Evolutionary conservation across 192 early-diverging fungal species (phyloP).

Genomic region (Podila verticillata): DNA sequence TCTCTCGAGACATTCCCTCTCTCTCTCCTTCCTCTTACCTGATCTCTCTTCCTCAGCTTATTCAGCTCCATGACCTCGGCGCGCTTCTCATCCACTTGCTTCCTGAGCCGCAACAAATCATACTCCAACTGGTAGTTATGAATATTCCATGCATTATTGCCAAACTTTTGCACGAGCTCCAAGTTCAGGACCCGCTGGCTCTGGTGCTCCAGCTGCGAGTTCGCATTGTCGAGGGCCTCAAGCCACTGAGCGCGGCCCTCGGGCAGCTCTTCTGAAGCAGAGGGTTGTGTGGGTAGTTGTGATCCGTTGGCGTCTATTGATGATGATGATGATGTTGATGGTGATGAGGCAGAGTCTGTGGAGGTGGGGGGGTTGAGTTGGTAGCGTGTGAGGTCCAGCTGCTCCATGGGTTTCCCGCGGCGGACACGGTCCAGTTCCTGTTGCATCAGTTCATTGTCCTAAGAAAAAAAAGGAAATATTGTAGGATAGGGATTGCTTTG

Average conservation of each 20-base stretch:
- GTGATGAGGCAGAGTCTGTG: constrained; percentile 9
- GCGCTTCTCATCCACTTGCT: constrained; percentile 51
- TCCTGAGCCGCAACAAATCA: constrained; percentile 49
- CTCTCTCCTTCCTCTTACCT: constrained; percentile 34
- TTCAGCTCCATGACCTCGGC: constrained; percentile 60
- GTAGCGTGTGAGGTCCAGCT: constrained; percentile 59
- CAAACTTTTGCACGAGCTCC: constrained; percentile 63
- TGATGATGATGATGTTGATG: constrained; percentile 13
- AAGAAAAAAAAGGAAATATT: background rate
- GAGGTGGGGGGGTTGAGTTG: constrained; percentile 52
- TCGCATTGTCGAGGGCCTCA: constrained; percentile 59
- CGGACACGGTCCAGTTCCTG: constrained; percentile 59
- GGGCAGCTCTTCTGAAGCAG: constrained; percentile 43
- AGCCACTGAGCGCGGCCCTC: constrained; percentile 55
- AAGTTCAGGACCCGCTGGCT: constrained; percentile 61
- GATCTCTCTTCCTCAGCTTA: constrained; percentile 61
- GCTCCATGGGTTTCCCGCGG: constrained; percentile 53
- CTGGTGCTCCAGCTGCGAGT: constrained; percentile 62
- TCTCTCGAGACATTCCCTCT: background rate
- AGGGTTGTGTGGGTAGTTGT: constrained; percentile 11
- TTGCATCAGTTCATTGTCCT: constrained; percentile 45
- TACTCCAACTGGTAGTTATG: constrained; percentile 66
- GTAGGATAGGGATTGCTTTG: background rate
- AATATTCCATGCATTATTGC: constrained; percentile 65
- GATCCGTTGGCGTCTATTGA: constrained; percentile 12